Evolutionary conservation across 352 stramenopile species (phyloP).

Genomic region (Phytophthora megakarya): DNA sequence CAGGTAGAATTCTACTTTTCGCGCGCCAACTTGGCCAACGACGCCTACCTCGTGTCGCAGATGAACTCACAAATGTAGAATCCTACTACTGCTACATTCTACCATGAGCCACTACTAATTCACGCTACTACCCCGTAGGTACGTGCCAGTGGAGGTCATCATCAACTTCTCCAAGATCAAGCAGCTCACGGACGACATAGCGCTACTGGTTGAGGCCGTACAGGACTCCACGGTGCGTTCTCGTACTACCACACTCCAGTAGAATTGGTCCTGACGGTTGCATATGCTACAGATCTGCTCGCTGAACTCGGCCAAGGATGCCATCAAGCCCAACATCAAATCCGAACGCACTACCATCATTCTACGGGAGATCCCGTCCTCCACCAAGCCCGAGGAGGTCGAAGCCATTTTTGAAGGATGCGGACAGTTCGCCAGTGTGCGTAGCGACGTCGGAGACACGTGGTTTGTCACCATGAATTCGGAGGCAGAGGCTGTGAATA

Average conservation of each 20-base stretch:
- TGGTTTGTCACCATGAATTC: slow-evolving; percentile 92
- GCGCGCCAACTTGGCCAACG: slow-evolving; percentile 82
- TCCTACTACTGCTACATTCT: neutral
- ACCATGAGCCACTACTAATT: neutral
- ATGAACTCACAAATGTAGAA: slow-evolving; percentile 91
- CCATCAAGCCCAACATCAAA: slow-evolving; percentile 94
- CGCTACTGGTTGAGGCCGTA: slow-evolving; percentile 73
- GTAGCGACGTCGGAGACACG: slow-evolving; percentile 93
- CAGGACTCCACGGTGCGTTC: slow-evolving; percentile 62
- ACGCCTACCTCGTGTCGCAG: slow-evolving; percentile 88
- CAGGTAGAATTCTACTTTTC: slow-evolving; percentile 95
- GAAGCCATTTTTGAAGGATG: slow-evolving; percentile 87
- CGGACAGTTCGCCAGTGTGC: slow-evolving; percentile 77
- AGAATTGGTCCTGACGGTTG: slow-evolving; percentile 49
- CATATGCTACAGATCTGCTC: slow-evolving; percentile 59
- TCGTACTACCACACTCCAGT: no score
- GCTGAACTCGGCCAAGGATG: slow-evolving; percentile 79
- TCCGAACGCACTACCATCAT: slow-evolving; percentile 94
- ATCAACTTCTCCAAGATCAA: slow-evolving; percentile 88
- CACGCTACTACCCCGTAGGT: slow-evolving; percentile 42
- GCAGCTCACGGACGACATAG: slow-evolving; percentile 70
- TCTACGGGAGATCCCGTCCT: slow-evolving; percentile 90
- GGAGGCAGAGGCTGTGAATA: slow-evolving; percentile 88
- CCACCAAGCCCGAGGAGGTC: slow-evolving; percentile 83
- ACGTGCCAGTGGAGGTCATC: slow-evolving; percentile 84